Conservation (phyloP, 176 grass and related monocot species). For the Leersia perrieri region DNA sequence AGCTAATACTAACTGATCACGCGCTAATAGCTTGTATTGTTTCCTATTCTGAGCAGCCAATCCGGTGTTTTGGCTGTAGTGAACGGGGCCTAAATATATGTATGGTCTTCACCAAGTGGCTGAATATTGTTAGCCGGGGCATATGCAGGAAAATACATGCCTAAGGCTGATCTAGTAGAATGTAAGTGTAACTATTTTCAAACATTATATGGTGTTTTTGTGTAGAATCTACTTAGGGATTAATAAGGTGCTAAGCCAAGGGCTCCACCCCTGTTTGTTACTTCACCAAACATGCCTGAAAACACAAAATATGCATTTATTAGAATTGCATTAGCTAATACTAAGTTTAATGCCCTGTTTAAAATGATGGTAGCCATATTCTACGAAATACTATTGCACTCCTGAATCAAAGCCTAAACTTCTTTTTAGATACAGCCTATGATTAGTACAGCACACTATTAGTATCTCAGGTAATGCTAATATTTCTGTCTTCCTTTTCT, state of each 20-base stretch:
- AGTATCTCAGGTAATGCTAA: not conserved
- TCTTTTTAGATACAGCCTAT: not conserved
- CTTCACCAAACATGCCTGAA: not conserved
- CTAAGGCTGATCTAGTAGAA: too few relatives aligned
- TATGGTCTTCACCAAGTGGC: not conserved
- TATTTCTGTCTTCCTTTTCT: not conserved
- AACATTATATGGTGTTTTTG: too few relatives aligned
- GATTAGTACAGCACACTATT: not conserved
- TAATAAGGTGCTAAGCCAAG: too few relatives aligned
- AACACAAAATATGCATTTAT: not conserved
- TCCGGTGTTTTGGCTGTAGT: too few relatives aligned
- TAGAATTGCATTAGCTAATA: not conserved
- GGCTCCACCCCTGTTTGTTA: too few relatives aligned
- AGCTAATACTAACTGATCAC: too few relatives aligned
- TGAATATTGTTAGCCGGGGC: not conserved
- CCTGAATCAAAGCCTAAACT: slow-evolving; percentile 9
- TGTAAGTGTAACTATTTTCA: too few relatives aligned
- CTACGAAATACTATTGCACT: not conserved
- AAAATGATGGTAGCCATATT: not conserved
- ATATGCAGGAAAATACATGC: too few relatives aligned
- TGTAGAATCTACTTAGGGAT: too few relatives aligned
- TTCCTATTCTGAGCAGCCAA: too few relatives aligned
- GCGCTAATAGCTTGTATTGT: too few relatives aligned
- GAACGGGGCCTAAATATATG: slow-evolving; percentile 16
- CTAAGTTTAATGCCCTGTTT: not conserved